Base-by-base conservation (phyloP, 768 basidiomycete species). In the Mycena epipterygia region DNA sequence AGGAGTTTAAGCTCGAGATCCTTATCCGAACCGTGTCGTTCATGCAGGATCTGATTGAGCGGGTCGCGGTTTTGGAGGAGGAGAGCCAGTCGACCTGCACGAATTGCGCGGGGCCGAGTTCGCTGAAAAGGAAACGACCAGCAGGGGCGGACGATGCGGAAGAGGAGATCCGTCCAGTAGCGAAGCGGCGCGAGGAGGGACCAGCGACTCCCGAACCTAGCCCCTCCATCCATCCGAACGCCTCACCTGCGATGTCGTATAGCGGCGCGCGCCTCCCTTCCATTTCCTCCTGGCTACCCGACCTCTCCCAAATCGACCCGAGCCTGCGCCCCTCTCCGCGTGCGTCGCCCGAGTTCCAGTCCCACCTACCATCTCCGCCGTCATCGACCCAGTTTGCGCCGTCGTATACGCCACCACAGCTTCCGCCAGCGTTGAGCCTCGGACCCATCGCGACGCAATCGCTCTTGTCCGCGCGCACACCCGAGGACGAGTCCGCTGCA, bases 1-100 rank as follows among this genome's bases (percentile, higher is more conserved):
- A 94, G 77, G 95, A 97, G 81, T 97, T 96, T 86, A 97, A 97
- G 82, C 86, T 97, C 29, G 96, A 97, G 82, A 93, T 96, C 53
- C 88, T 97, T 58, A 90, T 95, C 70, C 84, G 93, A 75, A 95
- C 95, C 0, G 95, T 97, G 16, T 79, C 89, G 1, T 95, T 91
- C 80, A 87, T 96, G 81, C 86, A 92, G 80, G 89, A 92, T 67
- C 85, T 96, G 48, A 82, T 93, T 5, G 80, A 83, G 35, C 87
- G 84, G 56, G 89, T 95, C 5, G 78, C 76, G 16, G 75, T 70
- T 11, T 76, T 86, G 51, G 86, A 88, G 49, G 85, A 87, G 61
- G 74, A 65, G 59, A n/a, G 56, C 72, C 27, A 58, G 35, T 19
- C n/a, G 55, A 35, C 21, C 8, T 81, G 83, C 68, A 68, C 75